Conservation (phyloP, 148 eudicot species). For the Cornus controversa region DNA sequence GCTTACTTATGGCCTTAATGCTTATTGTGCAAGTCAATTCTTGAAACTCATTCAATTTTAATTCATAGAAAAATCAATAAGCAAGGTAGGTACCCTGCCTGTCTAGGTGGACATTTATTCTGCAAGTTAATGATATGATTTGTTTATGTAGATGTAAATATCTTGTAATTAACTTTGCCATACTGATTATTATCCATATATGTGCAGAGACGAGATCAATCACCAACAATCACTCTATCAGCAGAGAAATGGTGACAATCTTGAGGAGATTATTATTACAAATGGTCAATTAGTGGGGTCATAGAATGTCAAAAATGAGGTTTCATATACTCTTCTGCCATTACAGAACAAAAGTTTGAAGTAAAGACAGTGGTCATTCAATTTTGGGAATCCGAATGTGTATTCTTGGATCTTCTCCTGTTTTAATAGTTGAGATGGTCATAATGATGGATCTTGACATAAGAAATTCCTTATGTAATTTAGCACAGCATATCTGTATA, state of each 20-base stretch:
- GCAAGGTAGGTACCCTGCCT: too few species aligned
- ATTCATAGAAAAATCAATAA: neutral
- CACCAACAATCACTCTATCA: constrained; percentile 24
- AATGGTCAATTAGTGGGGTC: constrained; percentile 22
- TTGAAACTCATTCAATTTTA: neutral
- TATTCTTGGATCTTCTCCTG: neutral
- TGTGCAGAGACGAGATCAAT: constrained; percentile 43
- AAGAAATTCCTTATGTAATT: constrained; percentile 8
- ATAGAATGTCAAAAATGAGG: constrained; percentile 3
- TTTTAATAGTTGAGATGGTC: neutral
- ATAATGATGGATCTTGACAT: neutral
- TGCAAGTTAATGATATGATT: neutral
- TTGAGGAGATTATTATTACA: constrained; percentile 18
- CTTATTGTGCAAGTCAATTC: neutral
- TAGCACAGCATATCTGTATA: constrained; percentile 2
- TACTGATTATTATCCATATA: neutral
- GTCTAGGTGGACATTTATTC: neutral
- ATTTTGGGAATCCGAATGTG: neutral
- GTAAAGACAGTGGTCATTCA: neutral
- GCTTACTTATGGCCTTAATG: neutral
- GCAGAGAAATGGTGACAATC: constrained; percentile 29
- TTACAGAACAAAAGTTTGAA: neutral
- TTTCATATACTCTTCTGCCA: neutral
- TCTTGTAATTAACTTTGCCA: neutral
- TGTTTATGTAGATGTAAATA: neutral